Evolutionary conservation across 495 filamentous ascomycete genomes (phyloP).

Genomic region (Recurvomyces mirabilis): DNA sequence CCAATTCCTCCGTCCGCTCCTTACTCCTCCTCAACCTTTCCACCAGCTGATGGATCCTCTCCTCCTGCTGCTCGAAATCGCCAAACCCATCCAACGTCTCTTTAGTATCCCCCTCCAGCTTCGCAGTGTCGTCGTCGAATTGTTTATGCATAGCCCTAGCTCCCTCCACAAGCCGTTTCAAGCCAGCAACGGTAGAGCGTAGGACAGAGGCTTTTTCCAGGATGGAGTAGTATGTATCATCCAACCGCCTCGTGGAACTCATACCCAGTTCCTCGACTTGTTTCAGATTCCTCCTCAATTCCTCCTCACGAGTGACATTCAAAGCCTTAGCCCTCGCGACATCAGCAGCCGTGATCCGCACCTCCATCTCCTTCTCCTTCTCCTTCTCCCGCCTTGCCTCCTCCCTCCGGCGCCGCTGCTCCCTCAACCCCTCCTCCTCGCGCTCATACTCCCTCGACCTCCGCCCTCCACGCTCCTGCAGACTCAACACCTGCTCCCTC

Average conservation of each 20-base stretch:
- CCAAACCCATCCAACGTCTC: slow-evolving; percentile 54
- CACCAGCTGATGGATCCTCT: slow-evolving; percentile 54
- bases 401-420: slow-evolving; percentile 3
- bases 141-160: slow-evolving; percentile 48
- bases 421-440: neutral
- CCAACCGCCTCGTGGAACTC: slow-evolving; percentile 52
- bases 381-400: neutral
- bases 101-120: slow-evolving; percentile 49
- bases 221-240: slow-evolving; percentile 76
- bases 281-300: slow-evolving; percentile 12
- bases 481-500: no score
- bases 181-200: slow-evolving; percentile 51
- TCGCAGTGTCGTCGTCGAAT: slow-evolving; percentile 51
- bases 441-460: slow-evolving; percentile 1
- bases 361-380: no score
- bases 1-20: slow-evolving; percentile 51
- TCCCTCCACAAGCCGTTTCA: slow-evolving; percentile 58
- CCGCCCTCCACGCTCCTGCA: no score
- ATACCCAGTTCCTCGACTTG: slow-evolving; percentile 17
- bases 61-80: slow-evolving; percentile 58
- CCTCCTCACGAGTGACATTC: slow-evolving; percentile 16
- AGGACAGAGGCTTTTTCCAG: slow-evolving; percentile 64
- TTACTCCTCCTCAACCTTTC: slow-evolving; percentile 52
- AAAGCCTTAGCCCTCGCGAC: slow-evolving; percentile 12
- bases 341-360: no score